These are phyloP conservation scores for Starmerella floricola DNA, from an alignment of 805 yeast genomes.

Conservation along the genomic window DNA sequence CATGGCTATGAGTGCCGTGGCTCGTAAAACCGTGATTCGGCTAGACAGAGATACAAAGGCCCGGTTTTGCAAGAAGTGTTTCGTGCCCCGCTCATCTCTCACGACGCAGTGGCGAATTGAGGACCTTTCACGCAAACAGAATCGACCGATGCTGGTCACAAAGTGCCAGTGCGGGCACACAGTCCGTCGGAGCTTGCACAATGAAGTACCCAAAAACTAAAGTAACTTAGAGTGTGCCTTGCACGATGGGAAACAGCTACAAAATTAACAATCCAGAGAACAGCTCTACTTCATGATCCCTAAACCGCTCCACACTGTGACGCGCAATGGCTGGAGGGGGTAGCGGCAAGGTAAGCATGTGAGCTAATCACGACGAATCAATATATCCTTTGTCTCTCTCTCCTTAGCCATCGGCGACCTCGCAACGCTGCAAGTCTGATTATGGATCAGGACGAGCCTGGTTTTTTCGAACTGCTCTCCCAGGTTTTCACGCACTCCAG, in stretches of 20 bases:
- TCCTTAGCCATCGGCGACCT: background rate
- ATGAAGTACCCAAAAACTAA: no score
- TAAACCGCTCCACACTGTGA: no score
- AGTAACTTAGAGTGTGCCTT: no score
- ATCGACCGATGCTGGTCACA: slow-evolving; percentile 14
- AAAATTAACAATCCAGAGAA: no score
- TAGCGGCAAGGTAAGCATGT: no score
- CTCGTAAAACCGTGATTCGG: slow-evolving; percentile 56
- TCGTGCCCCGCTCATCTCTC: slow-evolving; percentile 41
- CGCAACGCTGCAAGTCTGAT: background rate
- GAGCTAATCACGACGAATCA: no score
- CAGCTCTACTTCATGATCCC: no score
- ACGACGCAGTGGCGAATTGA: slow-evolving; percentile 33
- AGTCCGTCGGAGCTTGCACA: slow-evolving; percentile 13
- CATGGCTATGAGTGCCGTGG: slow-evolving; percentile 45
- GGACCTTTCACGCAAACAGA: slow-evolving; percentile 32
- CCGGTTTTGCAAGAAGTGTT: slow-evolving; percentile 56
- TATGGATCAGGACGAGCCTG: slow-evolving; percentile 13
- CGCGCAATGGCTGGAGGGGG: no score
- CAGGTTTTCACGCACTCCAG: slow-evolving; percentile 22
- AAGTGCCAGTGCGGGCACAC: slow-evolving; percentile 19
- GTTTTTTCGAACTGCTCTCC: slow-evolving; percentile 29
- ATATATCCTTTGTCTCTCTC: background rate
- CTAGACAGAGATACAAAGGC: slow-evolving; percentile 47
- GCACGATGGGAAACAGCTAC: no score